A percentile compares a stretch with the other conserved stretches of the same genome.
Conservation (phyloP, 192 early-diverging fungal genomes). For the Kickxella alabastrina region DNA sequence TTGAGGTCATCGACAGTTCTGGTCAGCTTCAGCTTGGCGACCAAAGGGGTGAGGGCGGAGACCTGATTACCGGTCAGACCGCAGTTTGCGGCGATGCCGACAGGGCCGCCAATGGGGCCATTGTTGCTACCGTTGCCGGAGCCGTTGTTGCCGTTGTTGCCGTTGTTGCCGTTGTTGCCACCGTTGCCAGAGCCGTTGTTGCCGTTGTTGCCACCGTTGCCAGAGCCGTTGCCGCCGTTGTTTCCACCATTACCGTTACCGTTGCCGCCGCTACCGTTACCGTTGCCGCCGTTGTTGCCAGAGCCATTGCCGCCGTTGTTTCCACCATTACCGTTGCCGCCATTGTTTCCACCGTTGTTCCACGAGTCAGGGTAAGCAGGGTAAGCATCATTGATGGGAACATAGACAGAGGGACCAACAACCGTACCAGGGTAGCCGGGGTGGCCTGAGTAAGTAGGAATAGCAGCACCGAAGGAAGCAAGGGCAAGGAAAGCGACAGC, state of each 20-base stretch:
- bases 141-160: slow-evolving; percentile 4
- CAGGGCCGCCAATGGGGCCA: slow-evolving; percentile 11
- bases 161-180: slow-evolving; percentile 5
- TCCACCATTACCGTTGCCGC: slow-evolving; percentile 12
- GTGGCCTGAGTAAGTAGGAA: slow-evolving; percentile 34
- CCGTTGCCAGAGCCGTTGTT: slow-evolving; percentile 6
- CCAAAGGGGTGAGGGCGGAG: slow-evolving; percentile 41
- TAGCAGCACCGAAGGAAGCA: slow-evolving; percentile 29
- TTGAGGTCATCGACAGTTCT: slow-evolving; percentile 46
- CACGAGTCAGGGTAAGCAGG: slow-evolving; percentile 15
- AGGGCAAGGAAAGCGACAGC: slow-evolving; percentile 20
- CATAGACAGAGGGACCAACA: slow-evolving; percentile 16
- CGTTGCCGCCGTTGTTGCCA: slow-evolving; percentile 1
- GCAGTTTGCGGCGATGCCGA: slow-evolving; percentile 33
- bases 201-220: slow-evolving; percentile 11
- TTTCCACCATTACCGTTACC: slow-evolving; percentile 2
- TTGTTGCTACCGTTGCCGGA: slow-evolving; percentile 12
- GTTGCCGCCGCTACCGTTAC: slow-evolving; percentile 5
- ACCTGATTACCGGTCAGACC: slow-evolving; percentile 35
- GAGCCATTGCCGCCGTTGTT: slow-evolving; percentile 1
- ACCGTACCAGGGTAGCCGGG: slow-evolving; percentile 22
- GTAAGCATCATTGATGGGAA: slow-evolving; percentile 9
- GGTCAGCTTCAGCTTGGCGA: slow-evolving; percentile 45
- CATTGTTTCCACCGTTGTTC: slow-evolving; percentile 12
- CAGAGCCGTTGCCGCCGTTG: slow-evolving; percentile 12